These are phyloP conservation scores for Monilinia polystroma DNA, from an alignment of 2,329 filamentous ascomycete species.

Conservation along the genomic window DNA sequence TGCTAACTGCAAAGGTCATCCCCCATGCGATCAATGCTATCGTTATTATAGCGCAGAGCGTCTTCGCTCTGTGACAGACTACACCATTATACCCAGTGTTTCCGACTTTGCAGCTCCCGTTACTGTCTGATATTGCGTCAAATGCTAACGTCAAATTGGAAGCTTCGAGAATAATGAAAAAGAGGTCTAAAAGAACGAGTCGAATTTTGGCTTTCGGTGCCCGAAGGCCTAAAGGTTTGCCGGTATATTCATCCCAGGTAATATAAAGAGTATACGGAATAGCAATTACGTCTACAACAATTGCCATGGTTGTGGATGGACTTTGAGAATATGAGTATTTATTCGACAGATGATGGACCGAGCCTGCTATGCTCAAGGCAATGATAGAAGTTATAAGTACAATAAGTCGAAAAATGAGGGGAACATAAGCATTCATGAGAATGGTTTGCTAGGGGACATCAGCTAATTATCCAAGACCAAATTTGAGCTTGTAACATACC, in stretches of 20 bases:
- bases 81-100: slow-evolving; percentile 42
- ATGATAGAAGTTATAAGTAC: slow-evolving; percentile 81
- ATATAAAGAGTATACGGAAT: slow-evolving; percentile 91
- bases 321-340: slow-evolving; percentile 53
- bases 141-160: slow-evolving; percentile 90
- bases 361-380: slow-evolving; percentile 74
- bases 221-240: slow-evolving; percentile 85
- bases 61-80: slow-evolving; percentile 64
- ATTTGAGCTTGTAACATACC: slow-evolving; percentile 27
- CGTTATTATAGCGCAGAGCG: slow-evolving; percentile 74
- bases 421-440: slow-evolving; percentile 64
- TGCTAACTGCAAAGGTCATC: slow-evolving; percentile 82
- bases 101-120: slow-evolving; percentile 55
- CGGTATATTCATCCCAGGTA: slow-evolving; percentile 94
- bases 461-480: slow-evolving; percentile 12
- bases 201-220: slow-evolving; percentile 81
- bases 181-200: slow-evolving; percentile 84
- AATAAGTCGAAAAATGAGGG: slow-evolving; percentile 75
- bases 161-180: slow-evolving; percentile 97
- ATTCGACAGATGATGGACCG: slow-evolving; percentile 61
- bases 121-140: slow-evolving; percentile 67
- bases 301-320: slow-evolving; percentile 81
- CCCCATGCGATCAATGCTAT: slow-evolving; percentile 87
- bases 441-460: slow-evolving; percentile 34
- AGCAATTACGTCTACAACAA: slow-evolving; percentile 84